A percentile compares a stretch with the other conserved stretches of the same genome.
phyloP scores from a whole-genome alignment of 495 filamentous ascomycete genomes.

The Neurospora tetrasperma region DNA sequence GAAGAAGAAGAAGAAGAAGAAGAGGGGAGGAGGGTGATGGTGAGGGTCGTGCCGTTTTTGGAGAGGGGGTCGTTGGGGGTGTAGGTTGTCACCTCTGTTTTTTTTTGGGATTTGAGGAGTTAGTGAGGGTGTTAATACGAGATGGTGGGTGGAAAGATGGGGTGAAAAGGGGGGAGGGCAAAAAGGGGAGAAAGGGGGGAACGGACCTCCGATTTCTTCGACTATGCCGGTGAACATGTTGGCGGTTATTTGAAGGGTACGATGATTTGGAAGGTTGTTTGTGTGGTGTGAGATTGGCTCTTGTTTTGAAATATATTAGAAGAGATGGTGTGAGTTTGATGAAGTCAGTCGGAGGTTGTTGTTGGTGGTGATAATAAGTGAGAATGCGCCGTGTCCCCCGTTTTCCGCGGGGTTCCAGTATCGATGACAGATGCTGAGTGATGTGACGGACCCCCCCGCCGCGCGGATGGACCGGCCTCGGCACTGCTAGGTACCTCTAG shows the following conservation, averaged over 20 bases:
- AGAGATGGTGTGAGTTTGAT: neutral
- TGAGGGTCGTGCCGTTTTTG: constrained; percentile 65
- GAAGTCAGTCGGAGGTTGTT: neutral
- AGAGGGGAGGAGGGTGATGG: constrained; percentile 53
- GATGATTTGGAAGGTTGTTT: neutral
- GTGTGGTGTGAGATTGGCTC: neutral
- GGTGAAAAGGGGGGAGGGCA: neutral
- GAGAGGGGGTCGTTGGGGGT: constrained; percentile 2
- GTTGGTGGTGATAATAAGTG: neutral
- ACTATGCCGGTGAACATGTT: constrained; percentile 98
- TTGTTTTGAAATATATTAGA: too few relatives aligned
- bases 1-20: constrained; percentile 29
- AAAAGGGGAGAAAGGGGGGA: constrained; percentile 3
- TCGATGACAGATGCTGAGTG: neutral
- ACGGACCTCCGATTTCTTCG: constrained; percentile 84
- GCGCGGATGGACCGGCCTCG: neutral
- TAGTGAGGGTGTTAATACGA: neutral
- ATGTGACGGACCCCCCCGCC: neutral
- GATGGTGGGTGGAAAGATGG: neutral
- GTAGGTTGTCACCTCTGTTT: constrained; percentile 12
- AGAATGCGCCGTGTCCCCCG: neutral
- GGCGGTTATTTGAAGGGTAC: neutral
- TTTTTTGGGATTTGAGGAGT: neutral
- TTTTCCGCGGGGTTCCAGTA: neutral
- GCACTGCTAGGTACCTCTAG: neutral